Base-by-base conservation (phyloP, 805 yeast genomes). In the Debaryomyces maramus region DNA sequence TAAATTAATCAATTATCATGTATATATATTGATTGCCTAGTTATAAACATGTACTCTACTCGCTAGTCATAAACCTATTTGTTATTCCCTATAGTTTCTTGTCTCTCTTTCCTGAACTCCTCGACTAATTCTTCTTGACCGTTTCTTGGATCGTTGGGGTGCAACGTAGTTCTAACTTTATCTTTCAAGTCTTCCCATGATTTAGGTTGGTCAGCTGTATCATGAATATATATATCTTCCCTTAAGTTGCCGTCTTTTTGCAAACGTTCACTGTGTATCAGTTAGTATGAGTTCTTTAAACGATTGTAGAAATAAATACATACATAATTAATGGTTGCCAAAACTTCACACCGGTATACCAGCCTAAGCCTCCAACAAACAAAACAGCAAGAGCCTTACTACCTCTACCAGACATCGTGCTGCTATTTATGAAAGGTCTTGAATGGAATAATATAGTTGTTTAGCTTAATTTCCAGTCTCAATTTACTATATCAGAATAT, bases 321-420 rank as follows among this genome's bases (percentile, higher is more conserved):
- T 67, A 77, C 81, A 85, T 73, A 3, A 85, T 75, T 13, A 85
- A 58, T 2, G 95, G 95, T 50, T 82, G 82, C 68, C 87, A 85
- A 61, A 85, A 85, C 54, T 74, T 78, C 40, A 78, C 61, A 3
- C 86, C 87, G 14, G 70, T 58, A 41, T 69, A 69, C 70, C 72
- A 67, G 40, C 72, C 61, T 23, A 65, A 36, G 2, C 47, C 54
- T 4, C 52, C 55, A 8, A 48, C 55, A 21, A 50, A 45, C 34
- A 45, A 34, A 14, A 52, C 32, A 4, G 58, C 46, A 11, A 53
- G 9, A 7, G 47, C 55, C 41, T 55, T 56, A 3, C 38, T 38
- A 13, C 56, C 61, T 11, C 28, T 16, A 16, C 32, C 32, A 11
- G 46, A 35, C 46, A 43, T 43, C 4, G 23, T 14, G 13, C n/a